A percentile compares a stretch with the other conserved stretches of the same genome.
phyloP scores from a whole-genome alignment of 495 filamentous ascomycete genomes.

The Penicillium bovifimosum region DNA sequence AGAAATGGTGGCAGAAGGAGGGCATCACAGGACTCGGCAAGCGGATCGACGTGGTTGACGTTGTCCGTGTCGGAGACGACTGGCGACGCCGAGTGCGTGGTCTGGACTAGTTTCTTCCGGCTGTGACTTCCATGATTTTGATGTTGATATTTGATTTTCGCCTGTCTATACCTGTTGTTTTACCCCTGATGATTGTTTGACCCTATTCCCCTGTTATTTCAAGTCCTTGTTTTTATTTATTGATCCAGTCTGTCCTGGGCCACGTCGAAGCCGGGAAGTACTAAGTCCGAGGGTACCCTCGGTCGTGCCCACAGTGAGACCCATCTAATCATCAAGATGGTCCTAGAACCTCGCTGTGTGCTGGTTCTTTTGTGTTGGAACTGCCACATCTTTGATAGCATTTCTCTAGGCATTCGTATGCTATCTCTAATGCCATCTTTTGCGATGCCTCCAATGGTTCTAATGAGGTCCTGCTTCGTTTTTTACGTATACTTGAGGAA shows the following conservation, averaged over 20 bases:
- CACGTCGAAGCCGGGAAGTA: no score
- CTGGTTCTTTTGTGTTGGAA: no score
- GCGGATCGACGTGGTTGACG: conserved; percentile 81
- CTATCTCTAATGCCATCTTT: no score
- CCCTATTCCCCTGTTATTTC: conserved; percentile 30
- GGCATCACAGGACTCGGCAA: conserved; percentile 78
- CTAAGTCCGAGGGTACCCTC: no score
- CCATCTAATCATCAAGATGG: no score
- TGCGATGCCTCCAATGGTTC: no score
- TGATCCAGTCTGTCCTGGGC: background rate
- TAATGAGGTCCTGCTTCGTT: no score
- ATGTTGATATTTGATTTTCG: conserved; percentile 26
- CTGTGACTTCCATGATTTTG: conserved; percentile 12
- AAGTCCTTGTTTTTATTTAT: conserved; percentile 17
- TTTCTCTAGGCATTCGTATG: no score
- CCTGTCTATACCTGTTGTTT: conserved; percentile 30
- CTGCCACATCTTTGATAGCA: no score
- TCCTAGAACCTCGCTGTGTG: no score
- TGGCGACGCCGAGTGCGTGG: conserved; percentile 72
- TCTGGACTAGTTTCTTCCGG: conserved; percentile 48
- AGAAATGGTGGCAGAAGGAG: conserved; percentile 78
- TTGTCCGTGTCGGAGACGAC: conserved; percentile 69
- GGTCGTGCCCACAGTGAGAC: no score
- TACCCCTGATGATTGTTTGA: conserved; percentile 22
- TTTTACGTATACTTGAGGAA: background rate